Evolutionary conservation across 805 yeast genomes (phyloP).

Genomic region (Kurtzmaniella fragi): DNA sequence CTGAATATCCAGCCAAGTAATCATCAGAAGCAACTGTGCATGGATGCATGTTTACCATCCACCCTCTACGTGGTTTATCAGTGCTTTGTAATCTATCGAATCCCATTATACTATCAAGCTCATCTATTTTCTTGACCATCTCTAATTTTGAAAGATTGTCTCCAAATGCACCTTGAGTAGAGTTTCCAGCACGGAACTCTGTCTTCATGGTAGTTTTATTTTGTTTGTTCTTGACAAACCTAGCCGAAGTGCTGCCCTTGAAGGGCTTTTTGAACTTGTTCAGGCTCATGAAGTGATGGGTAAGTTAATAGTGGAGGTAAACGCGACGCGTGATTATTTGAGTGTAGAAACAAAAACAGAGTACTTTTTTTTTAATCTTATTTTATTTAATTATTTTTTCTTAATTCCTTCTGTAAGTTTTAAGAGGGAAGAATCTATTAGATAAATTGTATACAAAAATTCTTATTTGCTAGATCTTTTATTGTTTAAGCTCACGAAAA

Average conservation of each 20-base stretch:
- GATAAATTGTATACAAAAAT: too few relatives aligned
- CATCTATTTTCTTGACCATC: slow-evolving; percentile 56
- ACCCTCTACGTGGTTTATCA: slow-evolving; percentile 64
- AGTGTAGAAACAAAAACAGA: too few relatives aligned
- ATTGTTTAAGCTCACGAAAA: too few relatives aligned
- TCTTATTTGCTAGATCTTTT: too few relatives aligned
- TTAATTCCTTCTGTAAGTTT: too few relatives aligned
- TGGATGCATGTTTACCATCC: slow-evolving; percentile 94
- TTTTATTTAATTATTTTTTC: too few relatives aligned
- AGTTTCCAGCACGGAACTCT: slow-evolving; percentile 20
- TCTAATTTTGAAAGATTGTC: slow-evolving; percentile 32
- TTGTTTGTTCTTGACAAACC: slow-evolving; percentile 41
- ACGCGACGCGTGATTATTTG: too few relatives aligned
- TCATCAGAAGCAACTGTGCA: slow-evolving; percentile 62
- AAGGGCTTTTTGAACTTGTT: slow-evolving; percentile 12
- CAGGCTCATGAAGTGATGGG: too few relatives aligned
- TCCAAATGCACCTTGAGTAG: slow-evolving; percentile 18
- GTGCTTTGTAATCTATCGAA: slow-evolving; percentile 76
- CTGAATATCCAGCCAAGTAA: slow-evolving; percentile 66
- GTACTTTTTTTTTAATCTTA: too few relatives aligned
- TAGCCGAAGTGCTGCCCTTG: slow-evolving; percentile 49
- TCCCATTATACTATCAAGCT: slow-evolving; percentile 80
- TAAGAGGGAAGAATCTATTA: too few relatives aligned
- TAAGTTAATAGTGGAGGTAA: too few relatives aligned
- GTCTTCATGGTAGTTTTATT: slow-evolving; percentile 15